Base-by-base conservation (phyloP, 1,139 yeast species). In the Sugiyamaella sp. region DNA sequence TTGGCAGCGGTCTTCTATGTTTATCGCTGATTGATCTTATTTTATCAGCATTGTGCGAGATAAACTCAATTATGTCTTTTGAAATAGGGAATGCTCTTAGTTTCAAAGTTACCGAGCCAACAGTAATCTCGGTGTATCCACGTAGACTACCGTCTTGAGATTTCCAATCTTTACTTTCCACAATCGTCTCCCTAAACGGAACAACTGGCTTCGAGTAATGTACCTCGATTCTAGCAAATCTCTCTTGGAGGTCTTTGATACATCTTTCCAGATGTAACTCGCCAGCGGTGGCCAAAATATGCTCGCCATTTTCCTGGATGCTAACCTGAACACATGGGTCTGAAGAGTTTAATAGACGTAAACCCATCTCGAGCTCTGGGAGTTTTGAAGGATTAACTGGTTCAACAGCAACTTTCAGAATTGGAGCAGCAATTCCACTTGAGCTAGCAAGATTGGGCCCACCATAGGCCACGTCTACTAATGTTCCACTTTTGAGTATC, bases 261-360 rank as follows among this genome's bases (percentile, higher is more conserved):
- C 97, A 90, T 67, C 97, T 80, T 66, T 91, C 98, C 53, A 91
- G 75, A 72, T 91, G 98, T 57, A 91, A 77, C 69, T 91, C 97
- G 51, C 98, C 98, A n/a, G 97, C 97, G 16, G 95, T 90, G 58
- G 95, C 87, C 63, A 91, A 76, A 61, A 91, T 89, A 63, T 87
- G 87, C 69, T 91, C 98, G 56, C 98, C 98, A 9, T 86, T 84
- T 61, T 89, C 96, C 64, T 88, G 93, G 42, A 88, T 76, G 63
- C 81, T 86, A 61, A 91, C 87, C 65, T 89, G 90, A 35, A 90
- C 91, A 64, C 96, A 93, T 1, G 98, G 97, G 69, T 91, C 98
- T 0, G 98, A 93, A 61, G 84, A 85, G 54, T 93, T 84, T 46
- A 95, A 76, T 55, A 89, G 74, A 57, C 82, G 84, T 55, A 95